Evolutionary conservation across 2,329 filamentous ascomycete species (phyloP).

Genomic region (Simplicillium sp.): DNA sequence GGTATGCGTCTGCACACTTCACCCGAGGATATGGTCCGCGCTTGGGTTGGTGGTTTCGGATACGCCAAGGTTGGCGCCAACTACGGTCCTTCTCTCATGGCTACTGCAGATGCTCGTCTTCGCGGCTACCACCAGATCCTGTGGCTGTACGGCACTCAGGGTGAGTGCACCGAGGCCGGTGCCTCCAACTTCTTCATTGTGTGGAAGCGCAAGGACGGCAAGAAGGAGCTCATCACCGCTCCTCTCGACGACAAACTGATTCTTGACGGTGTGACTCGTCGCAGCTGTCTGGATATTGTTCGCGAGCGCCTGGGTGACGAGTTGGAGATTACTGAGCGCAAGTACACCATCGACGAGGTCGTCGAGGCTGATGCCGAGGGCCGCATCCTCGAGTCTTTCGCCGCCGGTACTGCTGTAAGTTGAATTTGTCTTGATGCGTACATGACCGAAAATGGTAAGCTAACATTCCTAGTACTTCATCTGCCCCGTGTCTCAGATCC

Average conservation of each 20-base stretch:
- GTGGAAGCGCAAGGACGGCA: constrained; percentile 47
- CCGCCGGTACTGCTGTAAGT: constrained; percentile 75
- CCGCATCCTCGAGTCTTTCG: constrained; percentile 74
- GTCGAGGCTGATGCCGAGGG: constrained; percentile 64
- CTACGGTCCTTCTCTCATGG: constrained; percentile 76
- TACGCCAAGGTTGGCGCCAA: constrained; percentile 91
- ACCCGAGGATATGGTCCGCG: constrained; percentile 73
- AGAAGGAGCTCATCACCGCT: constrained; percentile 67
- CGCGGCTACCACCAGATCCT: constrained; percentile 81
- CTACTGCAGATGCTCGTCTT: constrained; percentile 63
- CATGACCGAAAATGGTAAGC: not conserved
- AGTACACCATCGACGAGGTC: constrained; percentile 74
- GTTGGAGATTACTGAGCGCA: constrained; percentile 68
- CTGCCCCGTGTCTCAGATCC: constrained; percentile 56
- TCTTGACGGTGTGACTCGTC: constrained; percentile 78
- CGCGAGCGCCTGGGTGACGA: constrained; percentile 49
- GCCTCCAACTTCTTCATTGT: constrained; percentile 89
- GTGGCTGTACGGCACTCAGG: constrained; percentile 79
- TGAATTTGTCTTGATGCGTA: too few relatives aligned
- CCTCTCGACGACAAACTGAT: constrained; percentile 77
- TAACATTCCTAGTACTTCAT: constrained; percentile 52
- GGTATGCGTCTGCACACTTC: constrained; percentile 71
- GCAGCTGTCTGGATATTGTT: constrained; percentile 67
- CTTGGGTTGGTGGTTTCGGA: constrained; percentile 89
- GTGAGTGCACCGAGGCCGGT: constrained; percentile 80